These are phyloP conservation scores for Didymella glomerata DNA, from an alignment of 2,329 filamentous ascomycete genomes.

Conservation along the genomic window DNA sequence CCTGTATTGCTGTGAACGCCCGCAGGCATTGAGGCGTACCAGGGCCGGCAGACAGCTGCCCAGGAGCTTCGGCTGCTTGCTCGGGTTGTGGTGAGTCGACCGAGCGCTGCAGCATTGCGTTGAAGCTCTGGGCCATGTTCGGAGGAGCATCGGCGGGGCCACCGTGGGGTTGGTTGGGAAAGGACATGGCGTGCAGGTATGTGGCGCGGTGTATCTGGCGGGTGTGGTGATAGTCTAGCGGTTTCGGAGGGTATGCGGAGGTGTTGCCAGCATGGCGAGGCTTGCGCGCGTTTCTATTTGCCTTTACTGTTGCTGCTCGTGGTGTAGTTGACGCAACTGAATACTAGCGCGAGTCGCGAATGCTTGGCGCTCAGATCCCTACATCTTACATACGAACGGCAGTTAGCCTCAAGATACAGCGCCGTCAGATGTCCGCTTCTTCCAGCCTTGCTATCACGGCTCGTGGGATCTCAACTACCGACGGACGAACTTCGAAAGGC, in stretches of 20 bases:
- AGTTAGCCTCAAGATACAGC: conserved; percentile 4
- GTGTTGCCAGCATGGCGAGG: conserved; percentile 45
- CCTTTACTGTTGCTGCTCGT: conserved; percentile 25
- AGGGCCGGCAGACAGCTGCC: conserved; percentile 37
- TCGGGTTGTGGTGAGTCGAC: conserved; percentile 44
- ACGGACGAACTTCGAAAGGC: background rate
- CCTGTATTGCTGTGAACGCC: background rate
- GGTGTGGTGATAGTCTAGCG: conserved; percentile 30
- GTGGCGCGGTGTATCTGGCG: conserved; percentile 6
- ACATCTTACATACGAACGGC: conserved; percentile 7
- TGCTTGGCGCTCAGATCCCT: conserved; percentile 13
- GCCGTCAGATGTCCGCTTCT: background rate
- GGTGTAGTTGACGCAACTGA: conserved; percentile 20
- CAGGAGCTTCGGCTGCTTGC: conserved; percentile 33
- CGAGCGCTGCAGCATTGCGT: conserved; percentile 50
- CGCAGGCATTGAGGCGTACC: conserved; percentile 29
- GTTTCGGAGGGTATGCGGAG: conserved; percentile 26
- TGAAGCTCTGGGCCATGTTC: conserved; percentile 46
- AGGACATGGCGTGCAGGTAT: conserved; percentile 35
- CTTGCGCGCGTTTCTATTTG: conserved; percentile 25
- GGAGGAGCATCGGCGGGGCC: conserved; percentile 43
- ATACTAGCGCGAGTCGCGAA: background rate
- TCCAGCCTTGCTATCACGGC: background rate
- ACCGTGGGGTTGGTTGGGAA: conserved; percentile 41
- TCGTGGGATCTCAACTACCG: background rate